These are phyloP conservation scores for Chaetomium tenue DNA, from an alignment of 495 filamentous ascomycete species.

Conservation along the genomic window DNA sequence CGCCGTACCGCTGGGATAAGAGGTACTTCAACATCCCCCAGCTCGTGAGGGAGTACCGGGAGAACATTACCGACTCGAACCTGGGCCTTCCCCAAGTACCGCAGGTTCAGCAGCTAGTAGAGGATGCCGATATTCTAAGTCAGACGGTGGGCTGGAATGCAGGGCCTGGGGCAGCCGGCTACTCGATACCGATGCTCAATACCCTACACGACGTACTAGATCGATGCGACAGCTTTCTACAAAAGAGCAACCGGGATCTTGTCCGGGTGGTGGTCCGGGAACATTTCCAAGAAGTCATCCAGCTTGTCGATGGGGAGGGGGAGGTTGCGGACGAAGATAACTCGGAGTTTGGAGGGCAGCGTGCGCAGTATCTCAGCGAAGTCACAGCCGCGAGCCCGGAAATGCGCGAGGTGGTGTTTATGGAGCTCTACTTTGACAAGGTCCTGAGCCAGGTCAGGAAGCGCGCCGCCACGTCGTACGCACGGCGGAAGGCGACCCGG, in stretches of 20 bases:
- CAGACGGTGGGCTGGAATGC: conserved; percentile 3
- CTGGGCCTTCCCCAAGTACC: conserved; percentile 5
- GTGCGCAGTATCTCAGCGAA: conserved; percentile 30
- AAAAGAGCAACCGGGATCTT: conserved; percentile 26
- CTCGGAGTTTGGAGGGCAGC: background rate
- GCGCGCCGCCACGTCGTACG: conserved; percentile 28
- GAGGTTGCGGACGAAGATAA: background rate
- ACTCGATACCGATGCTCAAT: conserved; percentile 36
- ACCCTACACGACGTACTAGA: conserved; percentile 40
- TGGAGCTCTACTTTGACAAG: conserved; percentile 44
- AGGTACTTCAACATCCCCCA: conserved; percentile 39
- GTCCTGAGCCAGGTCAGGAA: conserved; percentile 37
- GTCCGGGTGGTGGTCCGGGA: conserved; percentile 37
- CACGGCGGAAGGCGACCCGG: conserved; percentile 19
- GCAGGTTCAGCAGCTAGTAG: conserved; percentile 16
- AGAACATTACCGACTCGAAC: conserved; percentile 25
- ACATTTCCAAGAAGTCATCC: conserved; percentile 41
- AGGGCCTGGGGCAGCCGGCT: conserved; percentile 23
- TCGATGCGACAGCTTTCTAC: conserved; percentile 34
- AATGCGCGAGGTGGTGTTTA: conserved; percentile 41
- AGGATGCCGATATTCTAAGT: conserved; percentile 25
- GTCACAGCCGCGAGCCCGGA: conserved; percentile 41
- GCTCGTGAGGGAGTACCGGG: conserved; percentile 36
- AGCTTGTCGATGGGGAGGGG: conserved; percentile 35
- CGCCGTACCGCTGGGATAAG: conserved; percentile 46